These are phyloP conservation scores for Metschnikowia cerradonensis DNA, from an alignment of 805 yeast species.

Conservation along the genomic window DNA sequence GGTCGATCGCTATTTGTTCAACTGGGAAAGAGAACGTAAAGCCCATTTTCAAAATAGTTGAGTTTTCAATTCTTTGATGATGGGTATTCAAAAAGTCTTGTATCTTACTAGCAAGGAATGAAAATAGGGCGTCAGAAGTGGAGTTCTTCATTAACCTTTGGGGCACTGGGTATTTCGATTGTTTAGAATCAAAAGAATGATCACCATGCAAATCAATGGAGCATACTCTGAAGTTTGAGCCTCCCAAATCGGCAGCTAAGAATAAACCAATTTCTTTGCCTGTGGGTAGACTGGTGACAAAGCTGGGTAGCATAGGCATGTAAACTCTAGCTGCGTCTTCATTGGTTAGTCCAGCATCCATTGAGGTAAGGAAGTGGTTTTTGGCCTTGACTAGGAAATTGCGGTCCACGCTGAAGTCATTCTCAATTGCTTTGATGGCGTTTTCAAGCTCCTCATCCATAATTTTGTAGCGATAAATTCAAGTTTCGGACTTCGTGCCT, in stretches of 20 bases:
- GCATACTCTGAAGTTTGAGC: slow-evolving; percentile 93
- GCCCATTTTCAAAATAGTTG: slow-evolving; percentile 61
- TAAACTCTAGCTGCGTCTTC: slow-evolving; percentile 38
- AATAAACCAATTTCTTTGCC: slow-evolving; percentile 82
- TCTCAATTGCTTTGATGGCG: slow-evolving; percentile 34
- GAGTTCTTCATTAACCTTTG: slow-evolving; percentile 64
- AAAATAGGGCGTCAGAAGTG: slow-evolving; percentile 63
- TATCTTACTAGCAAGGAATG: slow-evolving; percentile 70
- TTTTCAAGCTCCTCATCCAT: slow-evolving; percentile 18
- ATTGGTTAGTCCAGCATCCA: slow-evolving; percentile 56
- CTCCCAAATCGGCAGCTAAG: slow-evolving; percentile 93
- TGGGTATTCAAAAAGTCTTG: slow-evolving; percentile 60
- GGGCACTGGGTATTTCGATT: slow-evolving; percentile 77
- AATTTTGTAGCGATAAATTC: neutral
- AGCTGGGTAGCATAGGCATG: slow-evolving; percentile 90
- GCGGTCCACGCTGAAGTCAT: slow-evolving; percentile 39
- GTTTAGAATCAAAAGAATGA: slow-evolving; percentile 73
- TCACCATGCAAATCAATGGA: slow-evolving; percentile 75
- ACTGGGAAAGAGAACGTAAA: slow-evolving; percentile 95
- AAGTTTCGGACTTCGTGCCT: neutral
- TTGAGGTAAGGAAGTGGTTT: slow-evolving; percentile 53
- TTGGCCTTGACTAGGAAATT: slow-evolving; percentile 46
- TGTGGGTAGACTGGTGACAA: slow-evolving; percentile 75
- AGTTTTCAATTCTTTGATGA: slow-evolving; percentile 46
- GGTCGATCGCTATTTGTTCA: slow-evolving; percentile 71